phyloP scores from a whole-genome alignment of 345 rosid genomes.

The Bretschneidera sinensis region DNA sequence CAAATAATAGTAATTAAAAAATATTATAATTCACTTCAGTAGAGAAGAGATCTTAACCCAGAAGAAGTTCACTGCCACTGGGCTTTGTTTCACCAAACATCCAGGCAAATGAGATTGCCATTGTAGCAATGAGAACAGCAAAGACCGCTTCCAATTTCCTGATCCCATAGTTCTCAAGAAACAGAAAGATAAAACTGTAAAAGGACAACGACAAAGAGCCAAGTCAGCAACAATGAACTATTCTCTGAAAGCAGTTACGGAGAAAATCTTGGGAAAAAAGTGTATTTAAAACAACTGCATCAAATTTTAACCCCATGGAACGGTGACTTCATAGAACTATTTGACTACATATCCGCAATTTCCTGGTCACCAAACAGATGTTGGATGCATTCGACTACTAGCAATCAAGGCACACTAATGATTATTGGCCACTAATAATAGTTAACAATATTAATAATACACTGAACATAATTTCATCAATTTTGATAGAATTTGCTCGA shows the following conservation, averaged over 20 bases:
- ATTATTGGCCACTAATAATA: no score
- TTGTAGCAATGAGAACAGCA: conserved; percentile 71
- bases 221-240: background rate
- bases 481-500: no score
- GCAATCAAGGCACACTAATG: no score
- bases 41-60: conserved; percentile 39
- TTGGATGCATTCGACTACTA: no score
- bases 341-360: background rate
- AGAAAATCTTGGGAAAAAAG: background rate
- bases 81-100: conserved; percentile 95
- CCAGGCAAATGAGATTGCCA: conserved; percentile 92
- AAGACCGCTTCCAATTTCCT: conserved; percentile 91
- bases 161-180: conserved; percentile 92
- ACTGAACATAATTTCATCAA: no score
- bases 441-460: no score
- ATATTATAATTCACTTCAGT: background rate
- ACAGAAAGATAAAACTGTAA: conserved; percentile 78
- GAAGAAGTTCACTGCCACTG: conserved; percentile 62
- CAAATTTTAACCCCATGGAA: background rate
- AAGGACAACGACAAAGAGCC: conserved; percentile 11
- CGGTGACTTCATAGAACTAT: no score
- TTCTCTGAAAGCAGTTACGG: no score
- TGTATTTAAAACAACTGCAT: background rate
- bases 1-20: no score
- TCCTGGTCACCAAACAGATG: background rate